These are phyloP conservation scores for Cytidiella melzeri DNA, from an alignment of 768 basidiomycete species.

Conservation along the genomic window DNA sequence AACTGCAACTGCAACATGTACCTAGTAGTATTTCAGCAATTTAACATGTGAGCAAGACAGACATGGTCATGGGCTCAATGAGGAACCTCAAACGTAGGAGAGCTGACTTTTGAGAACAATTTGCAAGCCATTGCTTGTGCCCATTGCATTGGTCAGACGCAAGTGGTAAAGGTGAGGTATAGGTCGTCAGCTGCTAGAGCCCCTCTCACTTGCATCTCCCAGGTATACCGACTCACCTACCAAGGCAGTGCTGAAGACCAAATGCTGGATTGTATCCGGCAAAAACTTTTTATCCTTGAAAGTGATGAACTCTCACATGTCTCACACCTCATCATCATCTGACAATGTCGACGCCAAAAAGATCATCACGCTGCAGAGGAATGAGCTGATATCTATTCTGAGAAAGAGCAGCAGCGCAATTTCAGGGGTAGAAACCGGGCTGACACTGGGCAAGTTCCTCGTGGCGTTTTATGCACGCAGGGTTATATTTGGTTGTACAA, in stretches of 20 bases:
- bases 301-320: slow-evolving; percentile 52
- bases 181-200: too few relatives aligned
- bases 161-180: slow-evolving; percentile 48
- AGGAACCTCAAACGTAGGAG: too few relatives aligned
- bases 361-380: slow-evolving; percentile 29
- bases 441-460: slow-evolving; percentile 39
- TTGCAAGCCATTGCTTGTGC: slow-evolving; percentile 83
- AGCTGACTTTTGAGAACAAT: too few relatives aligned
- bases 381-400: slow-evolving; percentile 50
- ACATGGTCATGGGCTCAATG: too few relatives aligned
- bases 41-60: too few relatives aligned
- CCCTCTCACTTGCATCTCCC: too few relatives aligned
- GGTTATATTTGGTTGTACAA: too few relatives aligned
- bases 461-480: slow-evolving; percentile 34
- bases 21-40: too few relatives aligned
- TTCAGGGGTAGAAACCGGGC: slow-evolving; percentile 31
- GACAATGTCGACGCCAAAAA: slow-evolving; percentile 22
- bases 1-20: too few relatives aligned
- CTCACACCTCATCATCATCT: slow-evolving; percentile 13
- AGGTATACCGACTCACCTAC: slow-evolving; percentile 68
- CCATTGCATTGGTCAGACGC: slow-evolving; percentile 75
- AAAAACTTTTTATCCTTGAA: slow-evolving; percentile 66
- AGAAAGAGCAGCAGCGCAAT: slow-evolving; percentile 55
- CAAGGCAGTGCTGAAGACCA: slow-evolving; percentile 71
- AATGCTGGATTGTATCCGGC: slow-evolving; percentile 64